Conservation (phyloP, 1,139 yeast genomes). For the Pichia sp. region DNA sequence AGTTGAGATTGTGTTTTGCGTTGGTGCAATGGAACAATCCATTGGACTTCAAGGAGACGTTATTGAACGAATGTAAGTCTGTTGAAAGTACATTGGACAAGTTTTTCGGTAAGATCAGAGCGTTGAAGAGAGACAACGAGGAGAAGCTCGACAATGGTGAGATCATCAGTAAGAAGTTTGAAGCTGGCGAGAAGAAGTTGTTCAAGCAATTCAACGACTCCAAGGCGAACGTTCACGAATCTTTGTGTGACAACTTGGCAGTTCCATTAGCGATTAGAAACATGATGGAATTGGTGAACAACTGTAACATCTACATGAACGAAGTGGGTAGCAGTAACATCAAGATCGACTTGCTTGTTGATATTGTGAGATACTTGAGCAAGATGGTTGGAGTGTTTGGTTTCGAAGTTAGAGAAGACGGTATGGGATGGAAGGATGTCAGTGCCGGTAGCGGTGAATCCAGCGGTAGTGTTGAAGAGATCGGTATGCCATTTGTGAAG, state of each 20-base stretch:
- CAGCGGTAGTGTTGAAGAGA: slow-evolving; percentile 53
- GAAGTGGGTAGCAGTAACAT: slow-evolving; percentile 50
- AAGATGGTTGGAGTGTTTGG: slow-evolving; percentile 73
- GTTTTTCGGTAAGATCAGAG: slow-evolving; percentile 82
- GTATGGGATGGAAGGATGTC: slow-evolving; percentile 70
- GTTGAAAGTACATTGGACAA: slow-evolving; percentile 73
- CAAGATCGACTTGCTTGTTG: slow-evolving; percentile 64
- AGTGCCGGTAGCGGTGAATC: slow-evolving; percentile 21
- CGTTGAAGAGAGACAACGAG: slow-evolving; percentile 60
- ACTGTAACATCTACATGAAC: slow-evolving; percentile 69
- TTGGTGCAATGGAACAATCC: slow-evolving; percentile 91
- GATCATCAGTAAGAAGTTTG: slow-evolving; percentile 55
- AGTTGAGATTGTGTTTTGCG: slow-evolving; percentile 87
- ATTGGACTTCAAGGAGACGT: slow-evolving; percentile 83
- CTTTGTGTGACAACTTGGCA: slow-evolving; percentile 85
- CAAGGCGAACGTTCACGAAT: slow-evolving; percentile 64
- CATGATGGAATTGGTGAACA: slow-evolving; percentile 66
- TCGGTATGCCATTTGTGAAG: slow-evolving; percentile 76
- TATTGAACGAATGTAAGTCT: slow-evolving; percentile 73
- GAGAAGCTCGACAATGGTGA: slow-evolving; percentile 41
- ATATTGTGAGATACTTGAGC: slow-evolving; percentile 67
- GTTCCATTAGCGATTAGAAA: slow-evolving; percentile 72
- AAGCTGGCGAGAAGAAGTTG: slow-evolving; percentile 47
- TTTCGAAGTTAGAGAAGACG: slow-evolving; percentile 65
- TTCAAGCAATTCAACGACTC: slow-evolving; percentile 49